Evolutionary conservation across 345 rosid genomes (phyloP), one percentile per base, ranked within the genome.

Genomic region (Euphorbia tirucalli): DNA sequence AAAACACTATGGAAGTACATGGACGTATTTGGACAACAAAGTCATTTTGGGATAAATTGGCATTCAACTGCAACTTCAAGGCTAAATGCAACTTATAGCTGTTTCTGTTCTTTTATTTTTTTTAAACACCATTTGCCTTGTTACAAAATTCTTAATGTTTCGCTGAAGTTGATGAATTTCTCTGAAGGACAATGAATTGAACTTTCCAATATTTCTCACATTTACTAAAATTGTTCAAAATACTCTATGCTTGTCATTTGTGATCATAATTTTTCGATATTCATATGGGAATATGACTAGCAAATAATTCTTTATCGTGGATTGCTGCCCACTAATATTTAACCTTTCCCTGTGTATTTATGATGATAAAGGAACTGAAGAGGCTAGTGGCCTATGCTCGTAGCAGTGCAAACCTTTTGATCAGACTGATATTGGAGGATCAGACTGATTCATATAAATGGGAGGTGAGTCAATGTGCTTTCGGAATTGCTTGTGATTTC

Each of bases 311-410:
- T n/a, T n/a, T n/a, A n/a, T n/a, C n/a, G n/a, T n/a, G n/a, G n/a
- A n/a, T n/a, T n/a, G n/a, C n/a, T n/a, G n/a, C n/a, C n/a, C n/a
- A n/a, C n/a, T n/a, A n/a, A n/a, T n/a, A n/a, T n/a, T n/a, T n/a
- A n/a, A n/a, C n/a, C n/a, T n/a, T n/a, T n/a, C n/a, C n/a, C n/a
- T n/a, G n/a, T n/a, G n/a, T n/a, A n/a, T n/a, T n/a, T n/a, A n/a
- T n/a, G 56, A 77, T 67, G 37, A 11, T 71, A 77, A 78, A 94
- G 98, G 98, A 92, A 73, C 92, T 86, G 11, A 86, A 82, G 75
- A 90, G 97, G 78, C 76, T 92, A 84, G 92, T 68, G 64, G 97
- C 98, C 74, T 92, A 90, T 85, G 95, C 97, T 68, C 80, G 95
- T 73, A 93, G 98, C 88, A 90, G 95, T 43, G 90, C 91, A 25